Evolutionary conservation across 768 basidiomycete species (phyloP).

Genomic region (Leucocoprinus birnbaumii): DNA sequence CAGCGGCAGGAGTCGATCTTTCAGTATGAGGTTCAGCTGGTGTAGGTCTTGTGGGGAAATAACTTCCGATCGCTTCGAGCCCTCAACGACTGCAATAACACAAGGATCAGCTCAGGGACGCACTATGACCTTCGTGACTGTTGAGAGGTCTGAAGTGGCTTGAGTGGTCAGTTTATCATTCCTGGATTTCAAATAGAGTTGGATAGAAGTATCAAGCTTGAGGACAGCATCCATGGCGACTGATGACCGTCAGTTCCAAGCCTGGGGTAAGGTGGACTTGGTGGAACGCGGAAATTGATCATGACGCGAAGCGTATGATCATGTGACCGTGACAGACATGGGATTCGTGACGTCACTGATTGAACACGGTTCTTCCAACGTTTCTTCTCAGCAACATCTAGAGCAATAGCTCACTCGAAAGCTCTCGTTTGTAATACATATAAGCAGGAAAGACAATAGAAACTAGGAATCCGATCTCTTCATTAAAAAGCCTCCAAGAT

Average conservation of each 20-base stretch:
- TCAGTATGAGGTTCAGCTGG: not conserved
- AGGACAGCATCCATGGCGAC: conserved; percentile 5
- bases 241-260: not conserved
- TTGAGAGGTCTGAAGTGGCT: not conserved
- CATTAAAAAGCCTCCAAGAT: too few relatives aligned
- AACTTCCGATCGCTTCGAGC: conserved; percentile 2
- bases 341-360: not conserved
- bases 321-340: conserved; percentile 9
- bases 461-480: too few relatives aligned
- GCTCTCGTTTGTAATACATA: too few relatives aligned
- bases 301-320: not conserved
- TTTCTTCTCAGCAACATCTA: conserved; percentile 1
- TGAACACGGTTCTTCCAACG: not conserved
- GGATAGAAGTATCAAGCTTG: not conserved
- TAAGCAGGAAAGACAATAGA: too few relatives aligned
- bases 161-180: not conserved
- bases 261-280: too few relatives aligned
- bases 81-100: not conserved
- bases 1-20: not conserved
- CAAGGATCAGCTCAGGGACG: not conserved
- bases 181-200: not conserved
- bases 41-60: not conserved
- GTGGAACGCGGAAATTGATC: too few relatives aligned
- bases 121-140: not conserved
- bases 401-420: not conserved